Percentiles rank a stretch among this genome's conserved stretches.
phyloP scores from a whole-genome alignment of 1,284 basidiomycete genomes.

The Vanrija sp. region DNA sequence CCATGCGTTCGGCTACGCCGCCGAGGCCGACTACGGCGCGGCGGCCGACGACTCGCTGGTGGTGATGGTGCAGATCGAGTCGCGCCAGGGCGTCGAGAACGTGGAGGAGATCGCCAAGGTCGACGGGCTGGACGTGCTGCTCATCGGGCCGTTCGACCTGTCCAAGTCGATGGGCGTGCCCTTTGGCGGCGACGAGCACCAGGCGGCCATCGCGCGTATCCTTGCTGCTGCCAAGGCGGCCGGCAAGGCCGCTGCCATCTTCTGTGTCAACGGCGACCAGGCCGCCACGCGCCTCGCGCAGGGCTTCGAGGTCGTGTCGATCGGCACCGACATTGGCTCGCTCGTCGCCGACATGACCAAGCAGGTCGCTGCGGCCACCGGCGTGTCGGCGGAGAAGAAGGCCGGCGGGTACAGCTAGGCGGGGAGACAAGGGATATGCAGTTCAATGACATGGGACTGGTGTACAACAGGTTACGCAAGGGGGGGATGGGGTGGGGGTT shows the following conservation, averaged over 20 bases:
- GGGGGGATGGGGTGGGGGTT: no score
- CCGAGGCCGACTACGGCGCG: slow-evolving; percentile 54
- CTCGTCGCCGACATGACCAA: slow-evolving; percentile 22
- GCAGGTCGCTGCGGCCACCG: slow-evolving; percentile 20
- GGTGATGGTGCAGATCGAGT: slow-evolving; percentile 66
- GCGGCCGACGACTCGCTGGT: slow-evolving; percentile 58
- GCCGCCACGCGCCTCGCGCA: slow-evolving; percentile 54
- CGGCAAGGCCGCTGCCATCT: slow-evolving; percentile 57
- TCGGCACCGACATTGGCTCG: slow-evolving; percentile 34
- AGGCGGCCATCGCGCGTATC: slow-evolving; percentile 60
- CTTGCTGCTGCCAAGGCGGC: slow-evolving; percentile 56
- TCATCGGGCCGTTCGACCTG: slow-evolving; percentile 65
- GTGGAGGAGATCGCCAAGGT: slow-evolving; percentile 60
- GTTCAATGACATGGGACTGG: no score
- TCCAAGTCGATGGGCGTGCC: slow-evolving; percentile 46
- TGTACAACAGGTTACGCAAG: no score
- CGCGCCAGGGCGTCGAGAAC: slow-evolving; percentile 58
- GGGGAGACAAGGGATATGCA: no score
- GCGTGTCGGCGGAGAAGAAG: slow-evolving; percentile 5
- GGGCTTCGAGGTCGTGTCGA: slow-evolving; percentile 54
- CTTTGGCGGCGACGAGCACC: slow-evolving; percentile 39
- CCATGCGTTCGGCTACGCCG: slow-evolving; percentile 12
- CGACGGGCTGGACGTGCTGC: slow-evolving; percentile 60
- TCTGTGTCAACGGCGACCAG: slow-evolving; percentile 55
- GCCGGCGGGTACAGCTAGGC: slow-evolving; percentile 9